Evolutionary conservation across 2,329 filamentous ascomycete species (phyloP), one percentile per base, ranked within the genome.

Genomic region (Chaetomiaceae sp.): DNA sequence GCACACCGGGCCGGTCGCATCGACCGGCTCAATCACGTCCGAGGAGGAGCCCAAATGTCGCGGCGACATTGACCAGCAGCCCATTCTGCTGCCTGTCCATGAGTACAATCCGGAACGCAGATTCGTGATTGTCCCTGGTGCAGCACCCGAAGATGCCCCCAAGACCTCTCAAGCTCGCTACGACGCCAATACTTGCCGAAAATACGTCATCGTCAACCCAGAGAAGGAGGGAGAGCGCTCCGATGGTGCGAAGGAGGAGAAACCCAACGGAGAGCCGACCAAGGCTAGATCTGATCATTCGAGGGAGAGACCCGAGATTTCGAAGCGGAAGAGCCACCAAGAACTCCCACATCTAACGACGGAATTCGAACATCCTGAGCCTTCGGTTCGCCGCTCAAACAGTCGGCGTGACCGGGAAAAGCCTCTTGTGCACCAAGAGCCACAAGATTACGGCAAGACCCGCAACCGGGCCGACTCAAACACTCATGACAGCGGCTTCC

Each of bases 11-110:
- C 64, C 65, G 22, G 55, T 59, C 27, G 54, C 63, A 29, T 49
- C 62, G 30, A 55, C 14, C 10, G 29, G n/a, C n/a, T n/a, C n/a
- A n/a, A n/a, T 55, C 41, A 62, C 55, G 35, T 57, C 53, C 44
- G 71, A 68, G 47, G 81, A 83, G 54, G 78, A 83, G 48, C 73
- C 77, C 22, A 71, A 73, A 40, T 74, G 75, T 47, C 76, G 77
- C 47, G 86, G 86, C 32, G 75, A 77, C 6, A 65, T 83, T 48
- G 83, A 89, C 42, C 86, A 90, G 58, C 67, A 81, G 20, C 81
- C 80, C 11, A 70, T 89, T 39, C 69, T 90, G 19, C 66, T 83
- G 45, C 79, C 84, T 46, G 76, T 85, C 42, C 68, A 71, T 55
- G 73, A 79, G 40, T 62, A 73, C 56, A 80, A 79, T 54, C 72